Conservation (phyloP, 225 moss, liverwort and hornwort genomes). For the Pseudoscleropodium purum region DNA sequence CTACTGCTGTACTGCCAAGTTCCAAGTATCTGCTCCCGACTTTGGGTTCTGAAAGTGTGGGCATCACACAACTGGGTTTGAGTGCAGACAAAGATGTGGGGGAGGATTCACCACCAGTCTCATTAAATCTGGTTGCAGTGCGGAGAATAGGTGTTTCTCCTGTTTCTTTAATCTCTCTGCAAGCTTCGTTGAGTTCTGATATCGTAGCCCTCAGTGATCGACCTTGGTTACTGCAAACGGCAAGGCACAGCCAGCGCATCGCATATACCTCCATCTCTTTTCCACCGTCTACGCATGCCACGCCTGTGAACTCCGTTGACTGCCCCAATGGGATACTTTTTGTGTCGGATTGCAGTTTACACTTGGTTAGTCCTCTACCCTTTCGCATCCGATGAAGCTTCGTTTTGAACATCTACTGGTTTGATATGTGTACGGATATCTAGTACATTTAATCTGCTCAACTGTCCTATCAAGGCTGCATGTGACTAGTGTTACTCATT, state of each 20-base stretch:
- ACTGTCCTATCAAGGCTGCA: neutral
- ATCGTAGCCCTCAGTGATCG: conserved; percentile 92
- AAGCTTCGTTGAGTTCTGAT: conserved; percentile 66
- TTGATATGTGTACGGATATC: neutral
- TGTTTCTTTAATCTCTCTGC: conserved; percentile 77
- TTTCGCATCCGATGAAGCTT: neutral
- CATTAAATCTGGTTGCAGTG: conserved; percentile 73
- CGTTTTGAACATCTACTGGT: neutral
- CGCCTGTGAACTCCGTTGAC: conserved; percentile 74
- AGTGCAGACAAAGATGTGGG: conserved; percentile 6
- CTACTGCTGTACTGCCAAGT: neutral
- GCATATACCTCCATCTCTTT: conserved; percentile 93
- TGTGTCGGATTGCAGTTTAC: conserved; percentile 96
- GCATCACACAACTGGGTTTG: conserved; percentile 2
- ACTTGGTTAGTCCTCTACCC: conserved; percentile 65
- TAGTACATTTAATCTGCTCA: neutral
- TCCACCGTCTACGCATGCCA: conserved; percentile 82
- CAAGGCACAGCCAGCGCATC: conserved; percentile 89
- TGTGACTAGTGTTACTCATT: neutral
- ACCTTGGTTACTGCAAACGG: conserved; percentile 96
- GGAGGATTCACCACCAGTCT: conserved; percentile 34
- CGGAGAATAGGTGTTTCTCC: conserved; percentile 95
- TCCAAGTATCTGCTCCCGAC: conserved; percentile 9
- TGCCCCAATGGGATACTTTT: conserved; percentile 94
- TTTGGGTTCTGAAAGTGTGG: conserved; percentile 3